Evolutionary conservation across 495 filamentous ascomycete genomes (phyloP).

Genomic region (Talaromyces proteolyticus): DNA sequence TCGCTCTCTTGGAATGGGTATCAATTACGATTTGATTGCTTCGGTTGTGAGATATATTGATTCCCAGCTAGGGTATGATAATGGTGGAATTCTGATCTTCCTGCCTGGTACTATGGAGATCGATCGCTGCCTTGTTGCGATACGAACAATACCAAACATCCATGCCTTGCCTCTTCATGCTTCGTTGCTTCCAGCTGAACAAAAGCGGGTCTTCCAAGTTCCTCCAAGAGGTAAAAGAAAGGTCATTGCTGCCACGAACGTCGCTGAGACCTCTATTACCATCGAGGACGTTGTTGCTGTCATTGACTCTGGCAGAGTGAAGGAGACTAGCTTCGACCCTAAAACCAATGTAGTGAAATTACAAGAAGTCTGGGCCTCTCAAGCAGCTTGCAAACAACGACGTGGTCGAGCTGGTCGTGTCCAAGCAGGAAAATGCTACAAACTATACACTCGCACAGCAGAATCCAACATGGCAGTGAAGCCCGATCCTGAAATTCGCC

Average conservation of each 20-base stretch:
- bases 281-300: constrained; percentile 97
- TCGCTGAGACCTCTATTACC: constrained; percentile 96
- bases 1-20: constrained; percentile 70
- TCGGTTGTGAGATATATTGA: constrained; percentile 77
- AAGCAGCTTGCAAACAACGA: constrained; percentile 93
- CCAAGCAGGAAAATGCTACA: constrained; percentile 86
- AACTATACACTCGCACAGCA: constrained; percentile 81
- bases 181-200: constrained; percentile 79
- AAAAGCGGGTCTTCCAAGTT: constrained; percentile 75
- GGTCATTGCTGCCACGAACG: constrained; percentile 90
- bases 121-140: constrained; percentile 65
- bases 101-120: constrained; percentile 85
- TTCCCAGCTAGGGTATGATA: constrained; percentile 55
- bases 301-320: constrained; percentile 90
- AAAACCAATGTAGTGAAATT: constrained; percentile 92
- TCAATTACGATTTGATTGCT: constrained; percentile 89
- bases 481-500: constrained; percentile 87
- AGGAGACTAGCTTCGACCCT: constrained; percentile 92
- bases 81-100: constrained; percentile 91
- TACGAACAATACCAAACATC: constrained; percentile 62
- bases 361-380: constrained; percentile 91
- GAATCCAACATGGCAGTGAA: constrained; percentile 84
- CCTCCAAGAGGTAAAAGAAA: constrained; percentile 79
- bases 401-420: constrained; percentile 92
- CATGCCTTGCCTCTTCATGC: constrained; percentile 88